A percentile compares a stretch with the other conserved stretches of the same genome.
Conservation (phyloP, 2,329 filamentous ascomycete species). For the Sporothrix inflata region DNA sequence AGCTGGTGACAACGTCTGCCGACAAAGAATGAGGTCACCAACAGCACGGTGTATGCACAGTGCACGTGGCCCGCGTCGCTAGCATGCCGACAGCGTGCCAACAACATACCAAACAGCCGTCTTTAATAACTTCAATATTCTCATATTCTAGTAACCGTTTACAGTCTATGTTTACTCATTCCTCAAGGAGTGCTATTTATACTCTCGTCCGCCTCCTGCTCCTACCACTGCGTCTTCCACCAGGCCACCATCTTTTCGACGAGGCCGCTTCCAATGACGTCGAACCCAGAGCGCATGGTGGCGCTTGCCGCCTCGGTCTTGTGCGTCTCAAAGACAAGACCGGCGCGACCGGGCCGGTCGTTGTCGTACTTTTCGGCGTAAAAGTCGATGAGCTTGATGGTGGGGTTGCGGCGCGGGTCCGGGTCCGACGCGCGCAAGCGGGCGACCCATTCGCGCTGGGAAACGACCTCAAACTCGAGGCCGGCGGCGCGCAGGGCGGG, state of each 20-base stretch:
- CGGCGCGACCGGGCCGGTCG: conserved; percentile 43
- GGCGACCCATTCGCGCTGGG: conserved; percentile 49
- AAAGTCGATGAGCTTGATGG: conserved; percentile 58
- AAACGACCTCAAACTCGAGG: conserved; percentile 50
- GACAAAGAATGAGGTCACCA: conserved; percentile 6
- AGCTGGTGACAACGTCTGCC: not conserved
- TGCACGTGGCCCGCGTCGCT: conserved; percentile 3
- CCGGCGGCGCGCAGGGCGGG: conserved; percentile 51
- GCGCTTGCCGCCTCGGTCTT: conserved; percentile 41
- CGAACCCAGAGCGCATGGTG: conserved; percentile 42
- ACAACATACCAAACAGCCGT: not conserved
- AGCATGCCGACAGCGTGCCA: not conserved
- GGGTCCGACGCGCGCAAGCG: conserved; percentile 44
- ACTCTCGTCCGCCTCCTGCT: not conserved
- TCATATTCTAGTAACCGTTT: not conserved
- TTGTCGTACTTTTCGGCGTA: conserved; percentile 52
- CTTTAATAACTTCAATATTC: not conserved
- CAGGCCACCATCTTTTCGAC: conserved; percentile 44
- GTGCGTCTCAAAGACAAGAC: conserved; percentile 45
- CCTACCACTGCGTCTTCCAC: conserved; percentile 40
- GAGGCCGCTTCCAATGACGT: conserved; percentile 46
- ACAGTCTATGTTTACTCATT: not conserved
- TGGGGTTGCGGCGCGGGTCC: conserved; percentile 52
- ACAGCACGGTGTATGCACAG: conserved; percentile 16
- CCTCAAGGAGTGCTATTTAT: not conserved